Evolutionary conservation across 2,329 filamentous ascomycete genomes (phyloP).

Genomic region (Neofusicoccum ribis): DNA sequence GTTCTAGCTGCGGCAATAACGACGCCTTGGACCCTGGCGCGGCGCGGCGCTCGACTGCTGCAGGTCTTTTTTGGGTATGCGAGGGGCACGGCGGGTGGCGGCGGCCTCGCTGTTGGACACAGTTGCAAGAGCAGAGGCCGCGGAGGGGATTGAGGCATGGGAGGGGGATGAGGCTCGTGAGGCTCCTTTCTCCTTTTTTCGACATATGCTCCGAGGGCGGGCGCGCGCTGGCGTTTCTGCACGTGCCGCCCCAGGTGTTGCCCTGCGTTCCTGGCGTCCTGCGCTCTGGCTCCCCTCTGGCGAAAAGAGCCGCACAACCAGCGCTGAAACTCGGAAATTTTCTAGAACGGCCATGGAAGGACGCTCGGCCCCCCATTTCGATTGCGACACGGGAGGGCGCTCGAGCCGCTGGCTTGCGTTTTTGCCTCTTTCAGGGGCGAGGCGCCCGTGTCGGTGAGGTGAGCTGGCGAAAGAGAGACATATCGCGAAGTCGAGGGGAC

Average conservation of each 20-base stretch:
- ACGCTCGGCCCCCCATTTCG: neutral
- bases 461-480: neutral
- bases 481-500: neutral
- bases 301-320: conserved; percentile 2
- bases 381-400: neutral
- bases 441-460: neutral
- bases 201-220: conserved; percentile 7
- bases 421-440: neutral
- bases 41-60: too few relatives aligned
- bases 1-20: too few relatives aligned
- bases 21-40: too few relatives aligned
- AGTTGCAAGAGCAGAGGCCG: neutral
- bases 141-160: conserved; percentile 1
- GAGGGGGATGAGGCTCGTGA: conserved; percentile 6
- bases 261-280: neutral
- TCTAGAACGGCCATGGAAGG: conserved; percentile 13
- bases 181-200: conserved; percentile 8
- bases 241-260: neutral
- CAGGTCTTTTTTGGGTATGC: too few relatives aligned
- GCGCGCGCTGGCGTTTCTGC: neutral
- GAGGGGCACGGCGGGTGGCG: too few relatives aligned
- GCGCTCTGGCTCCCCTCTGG: too few relatives aligned
- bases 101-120: neutral
- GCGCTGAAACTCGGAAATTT: conserved; percentile 12
- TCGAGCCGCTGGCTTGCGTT: neutral